Conservation (phyloP, 352 stramenopile genomes). For the Pythium rhizo-oryzae region DNA sequence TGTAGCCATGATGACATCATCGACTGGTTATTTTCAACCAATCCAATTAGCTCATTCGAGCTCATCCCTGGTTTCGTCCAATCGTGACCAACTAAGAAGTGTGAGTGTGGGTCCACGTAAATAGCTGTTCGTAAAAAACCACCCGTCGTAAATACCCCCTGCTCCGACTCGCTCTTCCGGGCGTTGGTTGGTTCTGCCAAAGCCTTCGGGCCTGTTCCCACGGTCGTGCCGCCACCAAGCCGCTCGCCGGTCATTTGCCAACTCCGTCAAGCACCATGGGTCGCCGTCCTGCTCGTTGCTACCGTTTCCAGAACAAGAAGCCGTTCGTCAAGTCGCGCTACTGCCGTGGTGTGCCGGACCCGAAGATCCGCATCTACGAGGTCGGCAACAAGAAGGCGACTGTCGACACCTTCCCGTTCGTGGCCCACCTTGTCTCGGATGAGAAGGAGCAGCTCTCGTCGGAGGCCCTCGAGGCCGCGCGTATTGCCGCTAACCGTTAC, state of each 20-base stretch:
- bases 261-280: constrained; percentile 35
- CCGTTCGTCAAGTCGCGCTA: constrained; percentile 99
- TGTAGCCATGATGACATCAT: constrained; percentile 10
- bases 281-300: constrained; percentile 97
- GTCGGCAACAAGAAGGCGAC: constrained; percentile 98
- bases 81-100: neutral
- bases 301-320: constrained; percentile 99
- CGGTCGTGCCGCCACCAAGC: neutral
- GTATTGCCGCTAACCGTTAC: constrained; percentile 99
- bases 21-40: neutral
- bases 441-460: constrained; percentile 96
- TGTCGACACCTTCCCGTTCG: constrained; percentile 99
- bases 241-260: constrained; percentile 9
- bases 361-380: constrained; percentile 99
- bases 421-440: constrained; percentile 96
- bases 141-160: neutral
- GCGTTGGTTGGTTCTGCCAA: constrained; percentile 12
- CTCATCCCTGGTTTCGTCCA: no score
- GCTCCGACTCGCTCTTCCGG: neutral
- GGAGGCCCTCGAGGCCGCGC: constrained; percentile 98
- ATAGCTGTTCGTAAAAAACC: constrained; percentile 8
- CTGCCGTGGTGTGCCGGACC: constrained; percentile 98
- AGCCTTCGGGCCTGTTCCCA: neutral
- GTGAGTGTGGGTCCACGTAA: neutral
- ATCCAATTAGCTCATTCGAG: no score